Percentiles rank a stretch among this genome's conserved stretches.
Evolutionary conservation across 805 yeast species (phyloP).

Genomic region (Candida verbasci): DNA sequence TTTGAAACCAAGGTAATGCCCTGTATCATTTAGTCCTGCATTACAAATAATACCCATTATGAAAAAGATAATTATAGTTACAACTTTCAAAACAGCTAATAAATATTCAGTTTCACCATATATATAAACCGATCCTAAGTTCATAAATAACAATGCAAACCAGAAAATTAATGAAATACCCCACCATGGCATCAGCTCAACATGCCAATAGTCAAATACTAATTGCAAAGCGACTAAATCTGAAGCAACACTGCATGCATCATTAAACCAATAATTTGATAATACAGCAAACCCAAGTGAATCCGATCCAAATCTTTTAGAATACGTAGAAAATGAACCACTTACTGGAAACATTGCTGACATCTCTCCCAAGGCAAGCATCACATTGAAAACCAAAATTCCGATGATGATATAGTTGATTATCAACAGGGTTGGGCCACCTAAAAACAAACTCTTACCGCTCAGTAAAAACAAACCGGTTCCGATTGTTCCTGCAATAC

Average conservation of each 20-base stretch:
- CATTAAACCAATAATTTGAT: constrained; percentile 49
- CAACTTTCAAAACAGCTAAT: constrained; percentile 36
- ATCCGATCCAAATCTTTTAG: constrained; percentile 45
- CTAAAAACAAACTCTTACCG: constrained; percentile 24
- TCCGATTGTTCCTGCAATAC: constrained; percentile 35
- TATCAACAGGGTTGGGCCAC: constrained; percentile 32
- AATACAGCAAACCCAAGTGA: constrained; percentile 51
- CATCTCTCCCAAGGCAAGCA: constrained; percentile 51
- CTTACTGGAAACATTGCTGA: constrained; percentile 50
- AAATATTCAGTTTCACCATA: constrained; percentile 41
- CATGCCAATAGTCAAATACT: constrained; percentile 41
- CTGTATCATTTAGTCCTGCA: constrained; percentile 51
- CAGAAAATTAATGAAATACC: constrained; percentile 51
- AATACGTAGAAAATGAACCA: constrained; percentile 50
- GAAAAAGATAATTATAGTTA: constrained; percentile 55
- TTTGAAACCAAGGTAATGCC: constrained; percentile 40
- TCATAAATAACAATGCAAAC: constrained; percentile 42
- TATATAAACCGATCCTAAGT: constrained; percentile 34
- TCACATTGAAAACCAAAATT: constrained; percentile 50
- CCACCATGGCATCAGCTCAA: constrained; percentile 46
- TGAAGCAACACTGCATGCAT: constrained; percentile 44
- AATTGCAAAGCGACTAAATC: constrained; percentile 46
- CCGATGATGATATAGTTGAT: constrained; percentile 33
- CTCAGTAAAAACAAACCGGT: constrained; percentile 32
- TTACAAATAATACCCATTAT: constrained; percentile 52